Conservation (phyloP, 768 basidiomycete species). For the Leccinum subgranulosum region DNA sequence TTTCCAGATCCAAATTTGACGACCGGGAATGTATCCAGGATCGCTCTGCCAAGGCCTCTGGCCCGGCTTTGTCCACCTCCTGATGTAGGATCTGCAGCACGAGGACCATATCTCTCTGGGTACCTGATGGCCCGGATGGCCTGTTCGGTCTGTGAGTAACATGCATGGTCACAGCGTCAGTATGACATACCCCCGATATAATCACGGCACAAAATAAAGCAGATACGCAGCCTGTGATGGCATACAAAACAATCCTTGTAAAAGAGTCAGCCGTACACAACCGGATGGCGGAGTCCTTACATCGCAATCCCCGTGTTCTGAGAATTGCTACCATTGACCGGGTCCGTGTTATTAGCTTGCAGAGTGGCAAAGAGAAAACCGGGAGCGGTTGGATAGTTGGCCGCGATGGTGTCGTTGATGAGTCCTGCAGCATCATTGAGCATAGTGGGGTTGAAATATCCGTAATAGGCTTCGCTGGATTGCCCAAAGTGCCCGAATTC, state of each 20-base stretch:
- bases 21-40: slow-evolving; percentile 93
- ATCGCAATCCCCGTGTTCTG: slow-evolving; percentile 71
- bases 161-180: neutral
- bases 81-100: slow-evolving; percentile 36
- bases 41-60: slow-evolving; percentile 85
- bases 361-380: slow-evolving; percentile 74
- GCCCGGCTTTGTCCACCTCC: slow-evolving; percentile 61
- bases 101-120: slow-evolving; percentile 89
- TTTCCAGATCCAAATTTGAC: slow-evolving; percentile 68
- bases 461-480: slow-evolving; percentile 49
- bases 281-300: slow-evolving; percentile 38
- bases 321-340: slow-evolving; percentile 8
- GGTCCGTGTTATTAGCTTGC: slow-evolving; percentile 46
- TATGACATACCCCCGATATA: slow-evolving; percentile 65
- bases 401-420: slow-evolving; percentile 44
- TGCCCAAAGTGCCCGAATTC: slow-evolving; percentile 61
- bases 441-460: slow-evolving; percentile 55
- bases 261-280: slow-evolving; percentile 8
- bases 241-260: slow-evolving; percentile 73
- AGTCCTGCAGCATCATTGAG: slow-evolving; percentile 51
- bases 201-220: slow-evolving; percentile 83
- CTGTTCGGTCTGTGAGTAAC: slow-evolving; percentile 33
- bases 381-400: slow-evolving; percentile 41
- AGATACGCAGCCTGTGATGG: slow-evolving; percentile 86
- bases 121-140: slow-evolving; percentile 83